Base-by-base conservation (phyloP, 345 rosid species). In the Lumnitzera littorea region DNA sequence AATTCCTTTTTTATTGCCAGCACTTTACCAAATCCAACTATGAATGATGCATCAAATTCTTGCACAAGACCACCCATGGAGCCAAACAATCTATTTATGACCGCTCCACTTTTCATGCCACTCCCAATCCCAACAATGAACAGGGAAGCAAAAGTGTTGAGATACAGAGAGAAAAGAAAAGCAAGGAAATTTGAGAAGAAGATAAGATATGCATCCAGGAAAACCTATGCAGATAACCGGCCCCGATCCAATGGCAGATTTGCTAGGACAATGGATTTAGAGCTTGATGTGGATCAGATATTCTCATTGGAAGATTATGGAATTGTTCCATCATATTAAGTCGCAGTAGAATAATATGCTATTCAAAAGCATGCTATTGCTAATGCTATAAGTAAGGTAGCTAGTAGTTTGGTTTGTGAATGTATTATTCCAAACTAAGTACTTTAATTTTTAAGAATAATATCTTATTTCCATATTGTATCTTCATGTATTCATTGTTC, bases 231-330 rank as follows among this genome's bases (percentile, higher is more conserved):
- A 15, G 76, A 75, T n/a, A 75, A 55, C 49, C 65, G 79, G 36
- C 75, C 72, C 51, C 70, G 79, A 56, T 69, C 68, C 49, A 75
- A 71, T 46, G 79, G 79, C 54, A 66, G 73, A 25, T 75, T 75
- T 64, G 73, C 76, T n/a, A 71, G 70, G 57, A 67, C 64, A 67
- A 43, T 63, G 24, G 73, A 61, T 0, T 50, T 48, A 3, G 70
- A 68, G 17, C 56, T 75, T 52, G 67, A 71, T 23, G 67, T 53
- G 43, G 58, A 73, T 65, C 64, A 62, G 41, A 50, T 65, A 60
- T 61, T 69, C 48, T 57, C 77, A 14, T 53, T 49, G 57, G 71
- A 66, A 24, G 74, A 59, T 16, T 66, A 47, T 51, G 63, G 67
- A 48, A 25, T 70, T 54, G 73, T 70, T 64, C 65, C 43, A 36